Conservation (phyloP, 495 filamentous ascomycete species). For the Aspergillus carlsbadensis region DNA sequence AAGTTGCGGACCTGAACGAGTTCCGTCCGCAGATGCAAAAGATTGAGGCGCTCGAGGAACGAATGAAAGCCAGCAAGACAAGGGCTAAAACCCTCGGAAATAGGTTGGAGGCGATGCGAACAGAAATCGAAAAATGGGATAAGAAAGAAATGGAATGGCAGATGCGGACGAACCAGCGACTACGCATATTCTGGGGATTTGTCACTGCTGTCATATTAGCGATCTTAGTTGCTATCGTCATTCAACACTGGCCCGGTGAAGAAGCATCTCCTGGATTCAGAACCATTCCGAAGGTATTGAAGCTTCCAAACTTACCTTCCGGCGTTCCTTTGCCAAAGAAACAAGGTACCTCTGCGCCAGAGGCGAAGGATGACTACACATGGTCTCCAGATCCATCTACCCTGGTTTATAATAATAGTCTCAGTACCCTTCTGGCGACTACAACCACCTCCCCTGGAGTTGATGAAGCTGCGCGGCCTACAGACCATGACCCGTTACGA, state of each 20-base stretch:
- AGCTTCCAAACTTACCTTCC: not conserved
- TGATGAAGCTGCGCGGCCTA: slow-evolving; percentile 6
- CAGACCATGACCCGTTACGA: slow-evolving; percentile 29
- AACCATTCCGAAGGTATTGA: not conserved
- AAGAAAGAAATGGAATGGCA: slow-evolving; percentile 71
- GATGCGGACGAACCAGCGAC: slow-evolving; percentile 59
- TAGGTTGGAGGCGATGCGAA: slow-evolving; percentile 63
- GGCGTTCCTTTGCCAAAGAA: not conserved
- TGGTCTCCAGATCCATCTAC: slow-evolving; percentile 22
- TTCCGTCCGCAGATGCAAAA: slow-evolving; percentile 70
- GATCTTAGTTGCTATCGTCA: slow-evolving; percentile 44
- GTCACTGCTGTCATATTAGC: slow-evolving; percentile 36
- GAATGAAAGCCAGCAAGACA: slow-evolving; percentile 61
- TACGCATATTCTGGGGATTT: slow-evolving; percentile 61
- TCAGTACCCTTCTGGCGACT: slow-evolving; percentile 6
- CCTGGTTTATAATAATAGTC: slow-evolving; percentile 20
- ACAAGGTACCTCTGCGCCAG: not conserved
- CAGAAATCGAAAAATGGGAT: slow-evolving; percentile 70
- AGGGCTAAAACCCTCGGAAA: slow-evolving; percentile 63
- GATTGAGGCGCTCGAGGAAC: slow-evolving; percentile 62
- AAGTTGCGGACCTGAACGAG: slow-evolving; percentile 63
- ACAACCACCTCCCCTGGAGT: slow-evolving; percentile 5
- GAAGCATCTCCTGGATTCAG: not conserved
- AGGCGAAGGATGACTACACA: not conserved
- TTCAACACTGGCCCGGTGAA: slow-evolving; percentile 28